Evolutionary conservation across 75 land plant species (phyloP), one percentile per base, ranked within the genome.

Genomic region (Cryptomeria japonica): DNA sequence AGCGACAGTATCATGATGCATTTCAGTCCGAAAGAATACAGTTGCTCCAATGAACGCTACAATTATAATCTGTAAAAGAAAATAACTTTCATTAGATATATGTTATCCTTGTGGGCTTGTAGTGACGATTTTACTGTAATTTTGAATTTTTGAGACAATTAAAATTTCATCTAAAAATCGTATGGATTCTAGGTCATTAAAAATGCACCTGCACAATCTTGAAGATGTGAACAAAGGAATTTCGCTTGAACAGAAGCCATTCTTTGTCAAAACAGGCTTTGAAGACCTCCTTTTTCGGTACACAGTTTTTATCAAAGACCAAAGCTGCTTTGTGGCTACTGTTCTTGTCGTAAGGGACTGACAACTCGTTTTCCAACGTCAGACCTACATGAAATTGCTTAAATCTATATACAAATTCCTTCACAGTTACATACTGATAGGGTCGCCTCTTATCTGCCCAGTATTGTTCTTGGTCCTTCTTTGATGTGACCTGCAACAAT

Each of bases 401-500:
- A 90, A 97, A 97, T 42, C 86, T 86, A 28, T 64, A 84, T 19
- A 92, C 95, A 83, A 97, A 97, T 84, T 97, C 97, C 3, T 93
- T 83, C 4, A 94, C 96, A 31, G 96, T 53, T 5, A 97, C 87
- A 89, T 93, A 95, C 22, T 88, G 88, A 92, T 97, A 97, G 9
- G 95, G 92, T 51, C 87, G 91, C 34, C 79, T 88, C 55, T 72
- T 89, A 86, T 93, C 92, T 15, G 88, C 92, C 98, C 99, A 97
- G 87, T 97, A 97, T 86, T 97, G 99, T 88, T 93, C 94, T 87
- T 97, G 99, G 82, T 97, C 99, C 84, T 97, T 97, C 55, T 86
- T 89, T 13, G 99, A 96, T 1, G 99, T 97, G 53, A 97, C 99
- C 97, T 96, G 91, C 18, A 61, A 32, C n/a, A 46, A 70, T 44